A percentile compares a stretch with the other conserved stretches of the same genome.
Conservation (phyloP, 257 asterid genomes). For the Solanum pinnatisectum region DNA sequence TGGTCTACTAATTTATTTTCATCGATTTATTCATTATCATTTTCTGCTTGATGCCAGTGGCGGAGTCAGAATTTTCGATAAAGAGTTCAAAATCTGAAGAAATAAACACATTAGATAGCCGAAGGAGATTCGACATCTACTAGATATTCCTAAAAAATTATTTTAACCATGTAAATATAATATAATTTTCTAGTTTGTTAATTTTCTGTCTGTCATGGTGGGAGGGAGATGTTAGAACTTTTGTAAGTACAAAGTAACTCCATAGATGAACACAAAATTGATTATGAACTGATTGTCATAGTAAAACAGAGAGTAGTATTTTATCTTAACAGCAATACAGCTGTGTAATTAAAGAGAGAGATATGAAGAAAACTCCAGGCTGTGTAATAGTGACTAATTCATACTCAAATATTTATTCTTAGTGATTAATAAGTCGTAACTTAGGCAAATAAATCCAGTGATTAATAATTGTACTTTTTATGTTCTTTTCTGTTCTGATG, state of each 20-base stretch:
- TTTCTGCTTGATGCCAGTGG: background rate
- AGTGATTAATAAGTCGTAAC: background rate
- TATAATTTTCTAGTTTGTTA: background rate
- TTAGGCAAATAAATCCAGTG: background rate
- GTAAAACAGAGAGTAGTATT: background rate
- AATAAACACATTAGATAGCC: too few species aligned
- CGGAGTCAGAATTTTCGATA: too few species aligned
- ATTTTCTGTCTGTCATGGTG: background rate
- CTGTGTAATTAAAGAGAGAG: background rate
- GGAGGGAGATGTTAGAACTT: background rate
- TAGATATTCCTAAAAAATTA: too few species aligned
- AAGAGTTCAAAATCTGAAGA: too few species aligned
- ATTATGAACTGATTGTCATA: background rate
- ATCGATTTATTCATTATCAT: background rate
- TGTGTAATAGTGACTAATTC: background rate
- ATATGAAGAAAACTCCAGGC: background rate
- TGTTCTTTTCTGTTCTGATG: background rate
- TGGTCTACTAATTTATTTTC: background rate
- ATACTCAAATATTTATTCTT: background rate
- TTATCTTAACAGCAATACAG: background rate
- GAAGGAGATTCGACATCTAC: too few species aligned
- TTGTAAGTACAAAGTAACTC: background rate
- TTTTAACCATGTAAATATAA: too few species aligned
- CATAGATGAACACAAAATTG: background rate
- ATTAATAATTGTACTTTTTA: background rate